phyloP scores from a whole-genome alignment of 352 stramenopile species.

The Pythium folliculosum region DNA sequence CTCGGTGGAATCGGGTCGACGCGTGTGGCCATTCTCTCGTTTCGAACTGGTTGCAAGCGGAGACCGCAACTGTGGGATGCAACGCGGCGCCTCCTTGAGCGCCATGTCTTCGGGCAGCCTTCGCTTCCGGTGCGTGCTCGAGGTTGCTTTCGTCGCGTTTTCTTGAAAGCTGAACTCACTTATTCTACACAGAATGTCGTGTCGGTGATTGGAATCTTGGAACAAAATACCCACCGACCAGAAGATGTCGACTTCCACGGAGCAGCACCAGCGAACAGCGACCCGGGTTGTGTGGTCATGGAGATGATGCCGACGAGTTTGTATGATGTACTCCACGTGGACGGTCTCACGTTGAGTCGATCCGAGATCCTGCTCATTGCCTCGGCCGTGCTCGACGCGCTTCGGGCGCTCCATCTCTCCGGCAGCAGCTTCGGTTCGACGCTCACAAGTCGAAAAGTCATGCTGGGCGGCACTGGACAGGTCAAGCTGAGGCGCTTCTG shows the following conservation, averaged over 20 bases:
- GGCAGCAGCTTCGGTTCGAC: conserved; percentile 42
- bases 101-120: conserved; percentile 28
- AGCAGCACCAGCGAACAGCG: background rate
- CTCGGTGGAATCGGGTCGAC: conserved; percentile 25
- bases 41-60: conserved; percentile 33
- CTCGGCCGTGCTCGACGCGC: conserved; percentile 38
- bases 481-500: conserved; percentile 65
- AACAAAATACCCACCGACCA: background rate
- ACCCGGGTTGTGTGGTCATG: conserved; percentile 34
- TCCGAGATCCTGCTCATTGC: conserved; percentile 52
- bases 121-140: conserved; percentile 39
- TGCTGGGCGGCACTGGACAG: conserved; percentile 38
- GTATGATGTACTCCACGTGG: conserved; percentile 56
- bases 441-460: conserved; percentile 73
- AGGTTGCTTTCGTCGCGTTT: too few relatives aligned
- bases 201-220: conserved; percentile 6
- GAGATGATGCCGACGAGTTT: conserved; percentile 48
- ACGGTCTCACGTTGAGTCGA: conserved; percentile 38
- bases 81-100: conserved; percentile 33
- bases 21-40: conserved; percentile 38
- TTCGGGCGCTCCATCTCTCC: conserved; percentile 47
- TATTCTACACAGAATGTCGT: conserved; percentile 5
- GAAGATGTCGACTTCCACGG: background rate
- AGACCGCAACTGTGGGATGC: conserved; percentile 43
- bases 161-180: too few relatives aligned